Evolutionary conservation across 371 early-diverging fungal genomes (phyloP).

Genomic region (Globomyces sp.): DNA sequence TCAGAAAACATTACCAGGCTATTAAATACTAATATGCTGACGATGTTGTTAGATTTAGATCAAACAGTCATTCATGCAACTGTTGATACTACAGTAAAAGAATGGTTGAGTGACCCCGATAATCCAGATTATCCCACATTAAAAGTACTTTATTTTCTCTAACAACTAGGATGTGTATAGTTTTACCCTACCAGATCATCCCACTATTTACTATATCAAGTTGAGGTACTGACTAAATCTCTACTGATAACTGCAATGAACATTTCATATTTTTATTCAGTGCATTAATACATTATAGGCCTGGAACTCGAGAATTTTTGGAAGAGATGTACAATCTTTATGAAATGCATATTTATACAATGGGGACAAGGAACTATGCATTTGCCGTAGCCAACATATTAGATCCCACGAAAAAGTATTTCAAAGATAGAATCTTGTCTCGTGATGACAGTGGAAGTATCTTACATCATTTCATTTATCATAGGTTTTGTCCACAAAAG

Average conservation of each 20-base stretch:
- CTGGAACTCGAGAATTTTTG: constrained; percentile 80
- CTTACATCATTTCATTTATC: background rate
- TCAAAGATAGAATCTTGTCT: constrained; percentile 91
- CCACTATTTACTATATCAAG: constrained; percentile 78
- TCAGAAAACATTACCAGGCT: constrained; percentile 67
- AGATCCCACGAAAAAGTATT: constrained; percentile 80
- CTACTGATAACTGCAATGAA: background rate
- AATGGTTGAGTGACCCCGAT: constrained; percentile 74
- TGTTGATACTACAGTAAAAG: constrained; percentile 73
- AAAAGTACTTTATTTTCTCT: constrained; percentile 31
- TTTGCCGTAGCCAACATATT: constrained; percentile 82
- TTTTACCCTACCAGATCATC: constrained; percentile 72
- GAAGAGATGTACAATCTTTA: constrained; percentile 61
- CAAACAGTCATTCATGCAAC: constrained; percentile 99
- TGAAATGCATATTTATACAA: constrained; percentile 99
- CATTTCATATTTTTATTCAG: background rate
- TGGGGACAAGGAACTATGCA: constrained; percentile 97
- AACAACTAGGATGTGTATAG: constrained; percentile 60
- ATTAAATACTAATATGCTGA: constrained; percentile 68
- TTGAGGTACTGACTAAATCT: constrained; percentile 48
- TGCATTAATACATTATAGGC: constrained; percentile 46
- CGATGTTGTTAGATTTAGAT: constrained; percentile 97
- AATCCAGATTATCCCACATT: constrained; percentile 59
- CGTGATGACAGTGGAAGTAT: constrained; percentile 93
- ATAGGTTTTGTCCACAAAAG: constrained; percentile 79